A percentile compares a stretch with the other conserved stretches of the same genome.
phyloP scores from a whole-genome alignment of 352 stramenopile genomes.

The Blastocystis hominis region DNA sequence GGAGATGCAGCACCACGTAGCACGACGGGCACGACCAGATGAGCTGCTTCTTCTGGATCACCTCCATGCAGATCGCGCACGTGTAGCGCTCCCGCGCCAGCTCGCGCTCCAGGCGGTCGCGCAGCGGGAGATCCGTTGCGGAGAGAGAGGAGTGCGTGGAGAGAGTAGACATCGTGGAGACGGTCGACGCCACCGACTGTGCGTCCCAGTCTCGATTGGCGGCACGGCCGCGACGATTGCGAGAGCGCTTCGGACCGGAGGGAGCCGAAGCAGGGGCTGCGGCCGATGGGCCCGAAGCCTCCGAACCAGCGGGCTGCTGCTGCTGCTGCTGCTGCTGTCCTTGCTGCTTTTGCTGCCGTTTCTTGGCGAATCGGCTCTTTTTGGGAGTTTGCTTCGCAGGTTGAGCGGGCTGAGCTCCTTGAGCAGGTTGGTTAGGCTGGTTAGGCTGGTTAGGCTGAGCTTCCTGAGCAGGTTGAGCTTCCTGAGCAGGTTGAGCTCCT shows the following conservation, averaged over 20 bases:
- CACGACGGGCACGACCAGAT: constrained; percentile 50
- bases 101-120: constrained; percentile 36
- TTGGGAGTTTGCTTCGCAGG: background rate
- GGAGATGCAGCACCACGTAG: constrained; percentile 28
- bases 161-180: background rate
- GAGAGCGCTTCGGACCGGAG: background rate
- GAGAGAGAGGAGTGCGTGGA: background rate
- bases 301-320: background rate
- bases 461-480: background rate
- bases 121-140: constrained; percentile 1
- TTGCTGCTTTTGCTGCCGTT: background rate
- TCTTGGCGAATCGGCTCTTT: background rate
- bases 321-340: background rate
- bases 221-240: background rate
- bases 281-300: background rate
- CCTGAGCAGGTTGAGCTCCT: too few species aligned
- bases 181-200: background rate
- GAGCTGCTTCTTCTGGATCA: background rate
- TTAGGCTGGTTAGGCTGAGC: background rate
- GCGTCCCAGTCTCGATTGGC: background rate
- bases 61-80: constrained; percentile 53
- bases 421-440: background rate
- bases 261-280: background rate
- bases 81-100: background rate
- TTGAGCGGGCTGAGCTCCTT: background rate